A percentile compares a stretch with the other conserved stretches of the same genome.
phyloP scores from a whole-genome alignment of 805 yeast genomes.

The Cyberlindnera petersonii region DNA sequence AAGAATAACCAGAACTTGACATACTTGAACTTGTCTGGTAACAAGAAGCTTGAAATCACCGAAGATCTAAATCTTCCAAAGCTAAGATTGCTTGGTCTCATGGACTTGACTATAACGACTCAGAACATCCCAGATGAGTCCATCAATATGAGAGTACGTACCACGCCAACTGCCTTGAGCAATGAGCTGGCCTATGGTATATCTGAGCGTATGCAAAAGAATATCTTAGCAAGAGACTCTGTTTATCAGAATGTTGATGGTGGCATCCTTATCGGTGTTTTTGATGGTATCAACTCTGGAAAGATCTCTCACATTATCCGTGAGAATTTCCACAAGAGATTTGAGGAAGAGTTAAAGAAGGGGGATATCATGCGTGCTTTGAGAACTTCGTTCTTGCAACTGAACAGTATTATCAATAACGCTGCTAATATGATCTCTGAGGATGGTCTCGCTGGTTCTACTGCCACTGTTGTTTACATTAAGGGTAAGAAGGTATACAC shows the following conservation, averaged over 20 bases:
- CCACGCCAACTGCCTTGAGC: constrained; percentile 77
- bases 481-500: constrained; percentile 66
- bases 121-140: constrained; percentile 87
- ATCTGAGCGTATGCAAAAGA: constrained; percentile 76
- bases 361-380: constrained; percentile 65
- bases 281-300: constrained; percentile 74
- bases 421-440: constrained; percentile 53
- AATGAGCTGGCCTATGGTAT: constrained; percentile 78
- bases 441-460: constrained; percentile 78
- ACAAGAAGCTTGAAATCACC: constrained; percentile 84
- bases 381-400: constrained; percentile 70
- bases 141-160: constrained; percentile 78
- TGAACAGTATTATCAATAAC: constrained; percentile 69
- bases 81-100: constrained; percentile 72
- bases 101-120: constrained; percentile 93
- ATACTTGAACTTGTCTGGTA: constrained; percentile 88
- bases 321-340: constrained; percentile 60
- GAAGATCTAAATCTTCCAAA: constrained; percentile 74
- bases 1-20: constrained; percentile 70
- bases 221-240: constrained; percentile 75
- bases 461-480: constrained; percentile 78
- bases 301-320: constrained; percentile 71
- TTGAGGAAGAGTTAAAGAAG: constrained; percentile 60
- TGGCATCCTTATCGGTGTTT: constrained; percentile 69
- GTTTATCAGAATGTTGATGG: constrained; percentile 87